Base-by-base conservation (phyloP, 768 basidiomycete genomes). In the Termitomyces eurrhizus region DNA sequence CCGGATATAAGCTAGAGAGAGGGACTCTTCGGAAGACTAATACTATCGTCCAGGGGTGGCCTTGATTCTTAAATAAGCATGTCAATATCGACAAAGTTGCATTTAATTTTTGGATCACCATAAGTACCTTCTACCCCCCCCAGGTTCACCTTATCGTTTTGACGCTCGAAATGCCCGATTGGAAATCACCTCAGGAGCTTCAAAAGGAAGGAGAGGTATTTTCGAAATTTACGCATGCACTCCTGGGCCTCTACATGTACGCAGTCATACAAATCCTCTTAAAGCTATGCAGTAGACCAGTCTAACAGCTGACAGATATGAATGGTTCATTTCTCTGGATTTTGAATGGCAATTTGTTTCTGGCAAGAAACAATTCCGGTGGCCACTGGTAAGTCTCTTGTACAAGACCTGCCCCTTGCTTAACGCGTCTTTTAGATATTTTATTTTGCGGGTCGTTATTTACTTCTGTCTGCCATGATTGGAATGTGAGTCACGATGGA, bases 391-490 rank as follows among this genome's bases (percentile, higher is more conserved):
- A 63, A 44, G 76, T 60, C 4, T 56, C n/a, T 16, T 44, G 41
- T 29, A 21, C 35, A 6, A 18, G 11, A 35, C 18, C 8, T 3
- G 18, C 26, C 1, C 33, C 36, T 21, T 16, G 32, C 37, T 60
- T 24, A 55, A 21, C 51, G 46, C 29, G 50, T 39, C 56, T 14
- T 14, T 2, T 58, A 88, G 86, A 72, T 80, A 33, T 87, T 88
- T 66, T 89, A 89, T 66, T 89, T 89, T 62, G 76, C 82, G 29
- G 84, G 85, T 61, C 80, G 88, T 51, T 90, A 89, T 68, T 77
- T 79, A 61, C 71, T 89, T 29, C 71, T 90, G n/a, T 77, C 86
- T 61, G 84, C 87, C 3, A 70, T 89, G 69, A 78, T 88, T 60
- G 87, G 86, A 65, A 86, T 90, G 88, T 89, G 58, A 73, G 86